A percentile compares a stretch with the other conserved stretches of the same genome.
Conservation (phyloP, 164 flowering plant genomes). For the Houttuynia cordata region DNA sequence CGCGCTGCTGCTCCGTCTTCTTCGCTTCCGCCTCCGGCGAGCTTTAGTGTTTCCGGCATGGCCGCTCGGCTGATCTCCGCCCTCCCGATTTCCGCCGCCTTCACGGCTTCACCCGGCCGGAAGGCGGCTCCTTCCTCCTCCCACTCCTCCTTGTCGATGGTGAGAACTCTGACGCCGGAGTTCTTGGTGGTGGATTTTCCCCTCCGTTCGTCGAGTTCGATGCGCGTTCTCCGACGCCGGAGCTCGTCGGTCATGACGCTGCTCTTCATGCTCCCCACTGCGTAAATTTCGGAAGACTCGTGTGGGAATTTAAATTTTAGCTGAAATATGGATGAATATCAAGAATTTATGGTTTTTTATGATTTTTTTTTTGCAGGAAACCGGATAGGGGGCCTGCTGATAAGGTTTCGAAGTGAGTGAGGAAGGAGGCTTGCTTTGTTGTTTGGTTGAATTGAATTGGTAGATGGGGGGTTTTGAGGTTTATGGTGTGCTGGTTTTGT, state of each 20-base stretch:
- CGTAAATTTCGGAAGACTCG: conserved; percentile 1
- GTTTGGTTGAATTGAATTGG: not conserved
- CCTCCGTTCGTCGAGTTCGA: not conserved
- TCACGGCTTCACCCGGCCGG: not conserved
- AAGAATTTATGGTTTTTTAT: not conserved
- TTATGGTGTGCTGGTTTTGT: not conserved
- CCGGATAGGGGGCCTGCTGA: conserved; percentile 26
- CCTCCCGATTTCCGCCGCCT: conserved; percentile 1
- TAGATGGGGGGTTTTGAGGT: not conserved
- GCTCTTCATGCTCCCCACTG: conserved; percentile 7
- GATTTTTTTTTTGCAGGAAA: conserved; percentile 31
- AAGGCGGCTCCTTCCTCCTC: not conserved
- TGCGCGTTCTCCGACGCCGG: not conserved
- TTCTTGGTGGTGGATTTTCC: not conserved
- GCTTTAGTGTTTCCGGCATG: conserved; percentile 6
- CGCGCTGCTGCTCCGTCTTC: too few species aligned
- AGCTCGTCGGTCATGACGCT: not conserved
- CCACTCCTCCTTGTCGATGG: not conserved
- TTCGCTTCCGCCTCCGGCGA: not conserved
- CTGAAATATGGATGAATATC: not conserved
- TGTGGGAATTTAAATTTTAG: not conserved
- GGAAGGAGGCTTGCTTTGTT: not conserved
- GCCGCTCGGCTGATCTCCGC: not conserved
- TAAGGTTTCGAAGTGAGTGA: conserved; percentile 42
- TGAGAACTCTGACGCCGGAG: not conserved